These are phyloP conservation scores for Trichoderma orchidacearum DNA, from an alignment of 495 filamentous ascomycete genomes.

Conservation along the genomic window DNA sequence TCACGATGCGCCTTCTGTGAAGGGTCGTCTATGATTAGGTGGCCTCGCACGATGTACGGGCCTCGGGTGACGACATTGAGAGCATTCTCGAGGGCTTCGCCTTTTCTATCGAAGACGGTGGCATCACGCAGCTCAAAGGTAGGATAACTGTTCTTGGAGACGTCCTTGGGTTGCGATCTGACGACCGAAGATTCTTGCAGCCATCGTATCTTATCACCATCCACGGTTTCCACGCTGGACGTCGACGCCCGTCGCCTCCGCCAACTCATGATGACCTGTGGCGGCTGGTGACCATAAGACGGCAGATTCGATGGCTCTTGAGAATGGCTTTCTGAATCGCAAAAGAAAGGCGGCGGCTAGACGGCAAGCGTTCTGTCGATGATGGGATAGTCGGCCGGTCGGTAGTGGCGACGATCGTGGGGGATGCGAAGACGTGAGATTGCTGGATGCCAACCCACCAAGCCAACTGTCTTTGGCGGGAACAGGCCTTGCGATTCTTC, in stretches of 20 bases:
- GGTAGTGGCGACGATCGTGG: not conserved
- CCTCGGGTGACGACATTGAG: constrained; percentile 25
- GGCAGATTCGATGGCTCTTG: no score
- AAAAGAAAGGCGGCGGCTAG: no score
- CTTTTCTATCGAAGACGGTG: constrained; percentile 26
- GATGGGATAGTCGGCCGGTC: not conserved
- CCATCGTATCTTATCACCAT: constrained; percentile 13
- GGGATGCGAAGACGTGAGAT: not conserved
- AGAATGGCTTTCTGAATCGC: no score
- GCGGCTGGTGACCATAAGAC: not conserved
- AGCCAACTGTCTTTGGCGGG: not conserved
- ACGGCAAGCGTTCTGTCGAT: not conserved
- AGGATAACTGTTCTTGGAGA: constrained; percentile 20
- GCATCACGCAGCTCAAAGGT: constrained; percentile 30
- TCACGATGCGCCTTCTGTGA: constrained; percentile 15
- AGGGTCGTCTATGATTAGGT: constrained; percentile 20
- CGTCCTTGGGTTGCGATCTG: constrained; percentile 10
- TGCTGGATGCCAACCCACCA: not conserved
- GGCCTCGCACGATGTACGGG: constrained; percentile 28
- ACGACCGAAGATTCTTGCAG: constrained; percentile 20
- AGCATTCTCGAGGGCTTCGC: constrained; percentile 24
- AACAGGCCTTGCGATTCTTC: not conserved
- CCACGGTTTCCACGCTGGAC: constrained; percentile 16
- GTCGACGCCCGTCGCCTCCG: constrained; percentile 17
- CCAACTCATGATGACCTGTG: constrained; percentile 16